Evolutionary conservation across 75 land plant genomes (phyloP).

Genomic region (Pinus tabuliformis): DNA sequence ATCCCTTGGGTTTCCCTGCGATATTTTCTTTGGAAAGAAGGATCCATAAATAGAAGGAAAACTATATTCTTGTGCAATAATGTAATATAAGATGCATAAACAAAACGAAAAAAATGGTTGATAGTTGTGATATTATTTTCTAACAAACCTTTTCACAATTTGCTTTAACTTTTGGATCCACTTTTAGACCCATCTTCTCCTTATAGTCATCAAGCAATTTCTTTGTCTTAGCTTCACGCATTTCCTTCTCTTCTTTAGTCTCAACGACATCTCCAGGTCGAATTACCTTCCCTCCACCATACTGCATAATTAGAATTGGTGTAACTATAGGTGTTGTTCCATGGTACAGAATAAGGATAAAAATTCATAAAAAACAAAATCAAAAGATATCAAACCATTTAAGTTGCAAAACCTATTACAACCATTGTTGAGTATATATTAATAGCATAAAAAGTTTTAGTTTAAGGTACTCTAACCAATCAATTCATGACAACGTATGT

Average conservation of each 20-base stretch:
- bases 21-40: too few relatives aligned
- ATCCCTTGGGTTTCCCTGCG: too few relatives aligned
- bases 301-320: constrained; percentile 37
- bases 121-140: too few relatives aligned
- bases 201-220: constrained; percentile 57
- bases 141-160: constrained; percentile 64
- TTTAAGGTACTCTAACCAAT: background rate
- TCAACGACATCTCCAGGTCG: constrained; percentile 86
- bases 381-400: background rate
- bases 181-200: constrained; percentile 48
- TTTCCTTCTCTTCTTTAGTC: constrained; percentile 64
- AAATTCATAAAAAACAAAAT: background rate
- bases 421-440: background rate
- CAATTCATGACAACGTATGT: background rate
- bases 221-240: constrained; percentile 62
- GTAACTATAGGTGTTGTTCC: background rate
- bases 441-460: background rate
- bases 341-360: background rate
- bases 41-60: too few relatives aligned
- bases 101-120: too few relatives aligned
- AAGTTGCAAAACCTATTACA: background rate
- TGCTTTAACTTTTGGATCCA: constrained; percentile 58
- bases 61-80: too few relatives aligned
- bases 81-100: too few relatives aligned
- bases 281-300: constrained; percentile 84